A percentile compares a stretch with the other conserved stretches of the same genome.
These are phyloP conservation scores for Diplocarpon rosae DNA, from an alignment of 2,329 filamentous ascomycete genomes.

Conservation along the genomic window DNA sequence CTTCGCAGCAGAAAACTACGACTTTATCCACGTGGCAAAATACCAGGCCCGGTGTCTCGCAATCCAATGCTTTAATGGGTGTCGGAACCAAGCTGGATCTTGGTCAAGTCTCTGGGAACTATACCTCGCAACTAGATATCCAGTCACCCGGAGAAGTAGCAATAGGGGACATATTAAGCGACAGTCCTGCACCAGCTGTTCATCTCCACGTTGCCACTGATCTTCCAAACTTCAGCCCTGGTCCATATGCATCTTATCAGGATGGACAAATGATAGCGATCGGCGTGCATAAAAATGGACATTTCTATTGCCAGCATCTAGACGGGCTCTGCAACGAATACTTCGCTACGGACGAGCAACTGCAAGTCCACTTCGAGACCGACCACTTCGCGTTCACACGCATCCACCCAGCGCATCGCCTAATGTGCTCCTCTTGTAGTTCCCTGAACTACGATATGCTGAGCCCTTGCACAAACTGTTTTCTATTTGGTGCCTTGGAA, in stretches of 20 bases:
- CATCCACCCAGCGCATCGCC: constrained; percentile 16
- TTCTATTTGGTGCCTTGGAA: constrained; percentile 9
- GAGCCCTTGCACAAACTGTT: constrained; percentile 13
- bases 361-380: constrained; percentile 20
- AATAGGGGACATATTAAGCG: constrained; percentile 5
- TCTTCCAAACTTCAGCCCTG: constrained; percentile 3
- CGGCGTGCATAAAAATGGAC: constrained; percentile 9
- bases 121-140: constrained; percentile 9
- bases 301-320: constrained; percentile 16
- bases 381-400: constrained; percentile 21
- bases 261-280: constrained; percentile 17
- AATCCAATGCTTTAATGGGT: constrained; percentile 14
- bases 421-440: constrained; percentile 15
- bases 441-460: constrained; percentile 3
- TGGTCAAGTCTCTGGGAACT: not conserved
- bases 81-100: constrained; percentile 13
- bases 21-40: constrained; percentile 5
- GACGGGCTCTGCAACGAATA: constrained; percentile 12
- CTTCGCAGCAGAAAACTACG: constrained; percentile 8
- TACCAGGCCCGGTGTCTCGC: constrained; percentile 3
- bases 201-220: constrained; percentile 1
- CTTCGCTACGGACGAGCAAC: constrained; percentile 11
- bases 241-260: constrained; percentile 14
- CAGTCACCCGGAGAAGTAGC: constrained; percentile 10
- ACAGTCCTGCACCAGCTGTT: constrained; percentile 5